Conservation (phyloP, 257 asterid genomes). For the Solanum chaucha region DNA sequence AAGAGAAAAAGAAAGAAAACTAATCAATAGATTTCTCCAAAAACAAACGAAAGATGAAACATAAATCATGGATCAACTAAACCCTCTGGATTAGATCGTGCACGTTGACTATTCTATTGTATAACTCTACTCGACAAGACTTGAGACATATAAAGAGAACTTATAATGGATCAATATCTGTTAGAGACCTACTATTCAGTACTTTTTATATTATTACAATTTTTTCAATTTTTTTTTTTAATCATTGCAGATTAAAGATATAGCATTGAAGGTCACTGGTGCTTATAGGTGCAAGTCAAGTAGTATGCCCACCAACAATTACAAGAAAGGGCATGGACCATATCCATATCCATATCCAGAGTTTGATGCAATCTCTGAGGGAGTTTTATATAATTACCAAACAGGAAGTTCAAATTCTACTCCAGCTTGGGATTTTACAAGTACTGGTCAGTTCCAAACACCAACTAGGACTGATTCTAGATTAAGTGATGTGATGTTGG, state of each 20-base stretch:
- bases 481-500: slow-evolving; percentile 32
- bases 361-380: slow-evolving; percentile 53
- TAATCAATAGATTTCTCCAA: no score
- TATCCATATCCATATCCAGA: slow-evolving; percentile 32
- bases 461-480: slow-evolving; percentile 29
- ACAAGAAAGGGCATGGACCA: slow-evolving; percentile 35
- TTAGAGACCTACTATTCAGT: no score
- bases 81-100: no score
- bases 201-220: no score
- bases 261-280: slow-evolving; percentile 79
- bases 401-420: slow-evolving; percentile 67
- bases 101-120: no score
- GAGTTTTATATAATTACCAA: slow-evolving; percentile 41
- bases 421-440: slow-evolving; percentile 68
- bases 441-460: slow-evolving; percentile 15
- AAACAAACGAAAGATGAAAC: no score
- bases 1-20: no score
- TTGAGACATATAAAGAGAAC: no score
- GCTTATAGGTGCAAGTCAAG: slow-evolving; percentile 50
- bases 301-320: slow-evolving; percentile 24
- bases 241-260: slow-evolving; percentile 61
- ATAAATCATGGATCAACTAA: no score
- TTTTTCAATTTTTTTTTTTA: no score
- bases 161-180: no score
- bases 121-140: no score